Evolutionary conservation across 768 basidiomycete species (phyloP).

Genomic region (Mrakia hoshinonis): DNA sequence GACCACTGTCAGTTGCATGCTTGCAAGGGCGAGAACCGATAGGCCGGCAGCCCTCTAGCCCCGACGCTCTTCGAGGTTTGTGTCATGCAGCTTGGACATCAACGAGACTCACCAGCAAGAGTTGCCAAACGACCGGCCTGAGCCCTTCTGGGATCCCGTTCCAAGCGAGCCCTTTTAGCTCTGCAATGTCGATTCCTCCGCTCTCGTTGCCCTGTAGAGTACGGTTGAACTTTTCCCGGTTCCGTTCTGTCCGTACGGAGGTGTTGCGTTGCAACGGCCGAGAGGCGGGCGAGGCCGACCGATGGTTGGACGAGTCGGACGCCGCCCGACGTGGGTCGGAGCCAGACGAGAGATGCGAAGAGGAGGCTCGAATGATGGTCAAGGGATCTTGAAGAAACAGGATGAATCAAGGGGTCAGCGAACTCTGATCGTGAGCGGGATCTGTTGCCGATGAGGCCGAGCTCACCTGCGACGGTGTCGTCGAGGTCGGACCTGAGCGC

Average conservation of each 20-base stretch:
- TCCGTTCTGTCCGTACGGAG: constrained; percentile 67
- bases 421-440: too few relatives aligned
- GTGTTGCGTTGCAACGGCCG: constrained; percentile 62
- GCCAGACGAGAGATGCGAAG: constrained; percentile 36
- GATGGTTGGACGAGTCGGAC: constrained; percentile 34
- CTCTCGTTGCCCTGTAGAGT: constrained; percentile 57
- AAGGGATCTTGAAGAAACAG: too few relatives aligned
- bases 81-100: not conserved
- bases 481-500: constrained; percentile 60
- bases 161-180: constrained; percentile 87
- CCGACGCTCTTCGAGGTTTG: too few relatives aligned
- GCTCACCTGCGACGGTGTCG: constrained; percentile 66
- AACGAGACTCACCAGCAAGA: constrained; percentile 62
- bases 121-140: constrained; percentile 85
- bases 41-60: too few relatives aligned
- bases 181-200: constrained; percentile 79
- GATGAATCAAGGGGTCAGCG: too few relatives aligned
- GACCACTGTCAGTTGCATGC: constrained; percentile 18
- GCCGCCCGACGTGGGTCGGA: constrained; percentile 29
- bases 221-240: constrained; percentile 65
- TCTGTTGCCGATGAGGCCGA: too few relatives aligned
- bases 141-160: constrained; percentile 81
- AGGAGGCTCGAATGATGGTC: constrained; percentile 33
- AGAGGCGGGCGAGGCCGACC: constrained; percentile 41
- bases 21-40: too few relatives aligned